Conservation (phyloP, 805 yeast genomes). For the Suhomyces pyralidae region DNA sequence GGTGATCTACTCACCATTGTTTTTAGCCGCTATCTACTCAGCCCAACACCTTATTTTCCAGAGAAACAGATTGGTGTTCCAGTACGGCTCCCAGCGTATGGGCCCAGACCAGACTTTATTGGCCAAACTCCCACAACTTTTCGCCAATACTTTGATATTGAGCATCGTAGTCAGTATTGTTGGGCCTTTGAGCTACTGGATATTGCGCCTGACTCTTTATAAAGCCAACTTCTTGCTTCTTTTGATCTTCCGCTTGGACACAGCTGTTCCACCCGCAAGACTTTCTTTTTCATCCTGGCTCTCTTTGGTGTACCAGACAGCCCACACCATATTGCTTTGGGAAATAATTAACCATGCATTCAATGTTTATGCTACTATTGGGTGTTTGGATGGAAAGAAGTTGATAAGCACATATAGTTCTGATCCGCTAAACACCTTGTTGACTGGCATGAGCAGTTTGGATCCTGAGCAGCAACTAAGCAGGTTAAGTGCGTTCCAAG, state of each 20-base stretch:
- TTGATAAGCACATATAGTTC: slow-evolving; percentile 58
- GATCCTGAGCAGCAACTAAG: slow-evolving; percentile 27
- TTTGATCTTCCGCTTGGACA: slow-evolving; percentile 35
- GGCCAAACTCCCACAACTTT: slow-evolving; percentile 22
- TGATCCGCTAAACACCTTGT: slow-evolving; percentile 60
- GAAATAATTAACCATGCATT: slow-evolving; percentile 57
- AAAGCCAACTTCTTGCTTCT: slow-evolving; percentile 26
- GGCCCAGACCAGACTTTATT: slow-evolving; percentile 38
- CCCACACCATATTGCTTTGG: slow-evolving; percentile 42
- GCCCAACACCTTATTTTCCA: slow-evolving; percentile 52
- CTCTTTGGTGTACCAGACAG: slow-evolving; percentile 30
- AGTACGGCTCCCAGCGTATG: slow-evolving; percentile 37
- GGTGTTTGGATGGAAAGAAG: slow-evolving; percentile 65
- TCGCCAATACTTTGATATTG: slow-evolving; percentile 39
- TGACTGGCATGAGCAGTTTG: slow-evolving; percentile 61
- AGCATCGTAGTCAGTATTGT: slow-evolving; percentile 23
- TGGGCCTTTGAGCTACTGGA: slow-evolving; percentile 38
- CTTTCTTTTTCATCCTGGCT: slow-evolving; percentile 29
- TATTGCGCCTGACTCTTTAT: slow-evolving; percentile 44
- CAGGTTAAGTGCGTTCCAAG: slow-evolving; percentile 71
- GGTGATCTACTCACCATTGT: slow-evolving; percentile 42
- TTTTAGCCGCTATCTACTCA: slow-evolving; percentile 46
- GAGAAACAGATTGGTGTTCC: slow-evolving; percentile 51
- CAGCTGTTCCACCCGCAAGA: slow-evolving; percentile 37
- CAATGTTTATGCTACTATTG: slow-evolving; percentile 65